A percentile compares a stretch with the other conserved stretches of the same genome.
These are phyloP conservation scores for Penicillium paxilli DNA, from an alignment of 495 filamentous ascomycete genomes.

Conservation along the genomic window DNA sequence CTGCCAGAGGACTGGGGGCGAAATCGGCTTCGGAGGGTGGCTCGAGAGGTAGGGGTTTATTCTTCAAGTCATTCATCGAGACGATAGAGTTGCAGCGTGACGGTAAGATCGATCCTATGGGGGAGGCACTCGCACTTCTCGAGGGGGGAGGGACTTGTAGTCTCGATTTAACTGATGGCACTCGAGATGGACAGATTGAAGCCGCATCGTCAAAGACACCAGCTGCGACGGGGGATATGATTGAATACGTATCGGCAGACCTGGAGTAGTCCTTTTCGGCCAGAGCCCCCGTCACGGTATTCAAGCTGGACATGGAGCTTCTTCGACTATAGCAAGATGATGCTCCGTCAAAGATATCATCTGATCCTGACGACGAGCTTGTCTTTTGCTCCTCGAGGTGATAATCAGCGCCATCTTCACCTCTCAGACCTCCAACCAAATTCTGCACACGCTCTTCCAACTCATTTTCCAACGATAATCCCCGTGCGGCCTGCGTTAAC, in stretches of 20 bases:
- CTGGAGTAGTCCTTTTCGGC: slow-evolving; percentile 2
- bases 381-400: background rate
- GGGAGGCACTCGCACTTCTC: background rate
- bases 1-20: slow-evolving; percentile 30
- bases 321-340: slow-evolving; percentile 41
- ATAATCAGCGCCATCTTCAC: background rate
- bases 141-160: background rate
- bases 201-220: slow-evolving; percentile 45
- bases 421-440: slow-evolving; percentile 10
- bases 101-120: background rate
- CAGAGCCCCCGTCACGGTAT: too few relatives aligned
- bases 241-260: slow-evolving; percentile 33
- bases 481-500: slow-evolving; percentile 7
- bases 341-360: slow-evolving; percentile 23
- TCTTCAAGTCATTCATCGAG: slow-evolving; percentile 27
- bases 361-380: slow-evolving; percentile 21
- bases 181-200: slow-evolving; percentile 5
- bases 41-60: slow-evolving; percentile 51
- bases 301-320: slow-evolving; percentile 33
- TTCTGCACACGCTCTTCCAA: slow-evolving; percentile 19
- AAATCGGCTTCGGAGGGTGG: slow-evolving; percentile 42
- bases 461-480: slow-evolving; percentile 13
- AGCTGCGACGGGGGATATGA: slow-evolving; percentile 35
- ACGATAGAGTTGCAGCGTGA: slow-evolving; percentile 4
- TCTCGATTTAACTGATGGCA: background rate